Evolutionary conservation across 2,329 filamentous ascomycete genomes (phyloP).

Genomic region (Cercospora sp.): DNA sequence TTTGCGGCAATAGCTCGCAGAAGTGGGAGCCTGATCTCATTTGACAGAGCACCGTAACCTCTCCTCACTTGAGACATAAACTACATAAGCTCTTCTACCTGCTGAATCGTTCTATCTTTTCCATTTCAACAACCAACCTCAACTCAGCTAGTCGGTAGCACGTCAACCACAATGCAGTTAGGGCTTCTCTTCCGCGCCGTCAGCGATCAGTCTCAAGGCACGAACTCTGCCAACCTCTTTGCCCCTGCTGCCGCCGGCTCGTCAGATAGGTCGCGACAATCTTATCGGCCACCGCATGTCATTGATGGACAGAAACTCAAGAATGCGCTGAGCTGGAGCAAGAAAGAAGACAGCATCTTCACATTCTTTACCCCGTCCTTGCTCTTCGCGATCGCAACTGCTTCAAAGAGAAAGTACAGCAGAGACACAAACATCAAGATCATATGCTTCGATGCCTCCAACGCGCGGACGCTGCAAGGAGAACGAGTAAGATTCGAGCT

Average conservation of each 20-base stretch:
- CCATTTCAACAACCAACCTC: neutral
- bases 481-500: constrained; percentile 1
- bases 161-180: neutral
- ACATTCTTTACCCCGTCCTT: constrained; percentile 20
- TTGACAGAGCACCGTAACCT: neutral
- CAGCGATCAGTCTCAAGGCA: constrained; percentile 14
- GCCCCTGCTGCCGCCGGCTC: constrained; percentile 7
- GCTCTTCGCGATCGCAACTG: constrained; percentile 16
- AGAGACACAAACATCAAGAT: constrained; percentile 14
- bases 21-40: neutral
- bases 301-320: constrained; percentile 5
- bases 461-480: constrained; percentile 2
- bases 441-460: constrained; percentile 4
- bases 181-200: constrained; percentile 16
- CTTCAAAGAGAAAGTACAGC: neutral
- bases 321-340: constrained; percentile 12
- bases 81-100: neutral
- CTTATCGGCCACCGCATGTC: neutral
- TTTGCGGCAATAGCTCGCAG: neutral
- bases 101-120: neutral
- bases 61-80: neutral
- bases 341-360: constrained; percentile 7
- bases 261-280: neutral
- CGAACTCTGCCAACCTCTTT: constrained; percentile 11
- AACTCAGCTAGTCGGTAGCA: neutral